Conservation (phyloP, 106 monocot genomes). For the Chionographis japonica region DNA sequence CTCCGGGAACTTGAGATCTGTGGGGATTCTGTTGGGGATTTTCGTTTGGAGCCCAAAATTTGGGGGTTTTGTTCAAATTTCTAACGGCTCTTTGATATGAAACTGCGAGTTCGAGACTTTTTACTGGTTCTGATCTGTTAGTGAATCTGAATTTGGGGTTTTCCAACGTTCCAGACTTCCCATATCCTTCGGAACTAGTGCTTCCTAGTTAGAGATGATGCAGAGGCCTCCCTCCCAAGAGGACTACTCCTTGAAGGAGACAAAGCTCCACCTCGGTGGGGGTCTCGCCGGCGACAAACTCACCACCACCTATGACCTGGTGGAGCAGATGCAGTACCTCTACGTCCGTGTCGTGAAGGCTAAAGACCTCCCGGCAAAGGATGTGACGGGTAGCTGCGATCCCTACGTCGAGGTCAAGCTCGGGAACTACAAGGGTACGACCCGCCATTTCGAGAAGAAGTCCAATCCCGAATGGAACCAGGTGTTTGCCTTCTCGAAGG, state of each 20-base stretch:
- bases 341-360: constrained; percentile 24
- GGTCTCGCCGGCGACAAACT: constrained; percentile 9
- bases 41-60: too few species aligned
- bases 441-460: background rate
- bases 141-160: too few species aligned
- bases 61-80: too few species aligned
- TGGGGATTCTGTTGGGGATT: too few species aligned
- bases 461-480: constrained; percentile 9
- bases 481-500: constrained; percentile 11
- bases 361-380: constrained; percentile 7
- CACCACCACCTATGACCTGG: constrained; percentile 20
- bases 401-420: constrained; percentile 4
- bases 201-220: constrained; percentile 1
- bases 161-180: too few species aligned
- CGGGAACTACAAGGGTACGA: constrained; percentile 4
- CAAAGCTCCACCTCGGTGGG: constrained; percentile 9
- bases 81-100: too few species aligned
- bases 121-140: too few species aligned
- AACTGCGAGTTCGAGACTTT: too few species aligned
- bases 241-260: constrained; percentile 11
- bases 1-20: too few species aligned
- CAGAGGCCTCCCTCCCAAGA: constrained; percentile 3
- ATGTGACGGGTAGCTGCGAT: background rate
- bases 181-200: background rate
- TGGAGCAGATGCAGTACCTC: constrained; percentile 27